Conservation (phyloP, 306 rosid genomes). For the Lagenaria siceraria region DNA sequence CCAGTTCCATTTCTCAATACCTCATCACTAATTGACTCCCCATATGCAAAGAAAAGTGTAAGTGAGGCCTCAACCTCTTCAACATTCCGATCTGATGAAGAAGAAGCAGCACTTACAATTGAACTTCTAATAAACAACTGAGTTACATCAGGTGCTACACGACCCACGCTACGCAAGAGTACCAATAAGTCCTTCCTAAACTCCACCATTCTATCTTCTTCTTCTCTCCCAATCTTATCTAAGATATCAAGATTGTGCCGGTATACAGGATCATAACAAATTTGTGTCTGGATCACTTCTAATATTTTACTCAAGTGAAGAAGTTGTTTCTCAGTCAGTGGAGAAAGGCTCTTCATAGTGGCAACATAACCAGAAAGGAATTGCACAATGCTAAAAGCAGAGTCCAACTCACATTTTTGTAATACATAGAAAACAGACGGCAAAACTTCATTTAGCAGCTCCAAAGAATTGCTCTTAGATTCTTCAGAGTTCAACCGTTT, state of each 20-base stretch:
- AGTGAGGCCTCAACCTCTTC: constrained; percentile 93
- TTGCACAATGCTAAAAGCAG: constrained; percentile 70
- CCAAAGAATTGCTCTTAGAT: constrained; percentile 53
- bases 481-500: constrained; percentile 65
- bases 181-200: constrained; percentile 86
- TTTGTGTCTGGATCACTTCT: constrained; percentile 66
- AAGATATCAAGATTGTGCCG: constrained; percentile 54
- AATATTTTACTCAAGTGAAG: constrained; percentile 75
- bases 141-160: constrained; percentile 63
- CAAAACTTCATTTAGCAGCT: constrained; percentile 64
- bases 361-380: constrained; percentile 74
- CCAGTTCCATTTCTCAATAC: constrained; percentile 53
- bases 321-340: constrained; percentile 54
- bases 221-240: constrained; percentile 88
- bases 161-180: constrained; percentile 40
- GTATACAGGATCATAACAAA: constrained; percentile 55
- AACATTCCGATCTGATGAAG: constrained; percentile 55
- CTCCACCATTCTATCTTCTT: constrained; percentile 84
- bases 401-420: constrained; percentile 69
- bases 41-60: constrained; percentile 67
- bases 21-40: constrained; percentile 71
- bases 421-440: constrained; percentile 72
- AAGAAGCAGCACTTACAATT: constrained; percentile 47
- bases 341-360: constrained; percentile 55
- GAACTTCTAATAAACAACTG: constrained; percentile 66